Conservation (phyloP, 2,329 filamentous ascomycete genomes). For the Rasamsonia emersonii region DNA sequence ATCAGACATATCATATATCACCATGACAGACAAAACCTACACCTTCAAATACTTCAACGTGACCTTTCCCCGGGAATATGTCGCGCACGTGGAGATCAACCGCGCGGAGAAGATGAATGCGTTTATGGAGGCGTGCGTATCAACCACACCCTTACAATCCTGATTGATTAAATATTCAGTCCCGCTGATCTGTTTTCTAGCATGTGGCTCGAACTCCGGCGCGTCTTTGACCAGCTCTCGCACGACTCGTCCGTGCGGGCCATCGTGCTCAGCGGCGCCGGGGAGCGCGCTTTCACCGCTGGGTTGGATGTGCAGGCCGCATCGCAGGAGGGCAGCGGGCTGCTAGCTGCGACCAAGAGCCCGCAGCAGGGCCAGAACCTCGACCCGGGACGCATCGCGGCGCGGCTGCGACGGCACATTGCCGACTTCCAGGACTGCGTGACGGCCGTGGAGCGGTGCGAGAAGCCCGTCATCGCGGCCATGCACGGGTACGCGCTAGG, state of each 20-base stretch:
- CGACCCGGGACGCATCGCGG: slow-evolving; percentile 60
- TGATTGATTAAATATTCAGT: no score
- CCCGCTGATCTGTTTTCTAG: no score
- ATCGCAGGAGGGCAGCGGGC: slow-evolving; percentile 29
- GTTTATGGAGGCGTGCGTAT: slow-evolving; percentile 58
- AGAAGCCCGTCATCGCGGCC: slow-evolving; percentile 82
- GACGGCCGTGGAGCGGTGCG: slow-evolving; percentile 68
- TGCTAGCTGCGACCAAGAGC: no score
- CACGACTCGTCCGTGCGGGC: slow-evolving; percentile 63
- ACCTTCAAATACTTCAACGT: slow-evolving; percentile 57
- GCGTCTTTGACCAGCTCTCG: slow-evolving; percentile 65
- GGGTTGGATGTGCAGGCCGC: slow-evolving; percentile 76
- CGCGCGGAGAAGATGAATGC: slow-evolving; percentile 79
- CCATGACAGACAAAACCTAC: slow-evolving; percentile 5
- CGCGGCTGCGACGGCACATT: slow-evolving; percentile 58
- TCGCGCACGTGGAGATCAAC: slow-evolving; percentile 91
- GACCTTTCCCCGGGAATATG: slow-evolving; percentile 60
- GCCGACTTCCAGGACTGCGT: slow-evolving; percentile 74
- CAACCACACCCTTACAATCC: no score
- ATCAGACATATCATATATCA: no score
- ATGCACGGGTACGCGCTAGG: slow-evolving; percentile 73
- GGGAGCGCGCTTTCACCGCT: slow-evolving; percentile 74
- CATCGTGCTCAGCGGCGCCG: slow-evolving; percentile 71
- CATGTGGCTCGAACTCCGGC: slow-evolving; percentile 77
- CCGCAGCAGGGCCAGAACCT: no score